Conservation (phyloP, 441 rosid genomes). For the Bruguiera hainesii region DNA sequence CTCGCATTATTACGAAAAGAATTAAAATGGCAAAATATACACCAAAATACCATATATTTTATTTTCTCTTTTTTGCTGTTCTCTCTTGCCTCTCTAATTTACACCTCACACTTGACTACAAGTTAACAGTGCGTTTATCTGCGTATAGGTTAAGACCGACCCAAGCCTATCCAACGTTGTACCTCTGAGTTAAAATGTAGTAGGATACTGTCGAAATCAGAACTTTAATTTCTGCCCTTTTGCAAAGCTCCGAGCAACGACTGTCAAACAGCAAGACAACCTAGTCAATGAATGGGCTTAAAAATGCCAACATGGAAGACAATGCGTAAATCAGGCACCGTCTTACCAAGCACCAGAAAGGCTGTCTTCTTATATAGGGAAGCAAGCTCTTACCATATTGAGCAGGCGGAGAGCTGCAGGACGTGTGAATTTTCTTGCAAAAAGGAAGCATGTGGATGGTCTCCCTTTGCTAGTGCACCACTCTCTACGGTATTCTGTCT, state of each 20-base stretch:
- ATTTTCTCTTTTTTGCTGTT: not conserved
- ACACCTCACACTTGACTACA: slow-evolving; percentile 18
- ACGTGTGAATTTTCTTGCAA: slow-evolving; percentile 92
- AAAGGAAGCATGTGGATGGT: slow-evolving; percentile 81
- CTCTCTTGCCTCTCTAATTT: slow-evolving; percentile 13
- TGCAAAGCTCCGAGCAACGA: slow-evolving; percentile 37
- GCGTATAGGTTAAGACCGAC: slow-evolving; percentile 22
- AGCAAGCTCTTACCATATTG: slow-evolving; percentile 40
- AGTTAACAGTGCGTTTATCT: slow-evolving; percentile 12
- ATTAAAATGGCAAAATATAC: not conserved
- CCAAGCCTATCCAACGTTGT: slow-evolving; percentile 23
- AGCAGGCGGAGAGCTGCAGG: slow-evolving; percentile 89
- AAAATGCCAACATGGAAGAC: not conserved
- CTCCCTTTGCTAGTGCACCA: slow-evolving; percentile 94
- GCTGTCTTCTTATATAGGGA: not conserved
- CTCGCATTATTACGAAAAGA: no score
- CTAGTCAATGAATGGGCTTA: slow-evolving; percentile 11
- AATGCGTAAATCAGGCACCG: not conserved
- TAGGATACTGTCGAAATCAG: slow-evolving; percentile 10
- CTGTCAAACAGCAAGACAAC: slow-evolving; percentile 27
- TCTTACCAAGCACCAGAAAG: not conserved
- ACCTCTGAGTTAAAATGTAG: slow-evolving; percentile 16
- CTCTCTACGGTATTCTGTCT: slow-evolving; percentile 83
- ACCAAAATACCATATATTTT: not conserved
- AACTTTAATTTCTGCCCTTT: slow-evolving; percentile 22